Evolutionary conservation across 768 basidiomycete genomes (phyloP), one percentile per base, ranked within the genome.

Genomic region (Leucogyrophana mollusca): DNA sequence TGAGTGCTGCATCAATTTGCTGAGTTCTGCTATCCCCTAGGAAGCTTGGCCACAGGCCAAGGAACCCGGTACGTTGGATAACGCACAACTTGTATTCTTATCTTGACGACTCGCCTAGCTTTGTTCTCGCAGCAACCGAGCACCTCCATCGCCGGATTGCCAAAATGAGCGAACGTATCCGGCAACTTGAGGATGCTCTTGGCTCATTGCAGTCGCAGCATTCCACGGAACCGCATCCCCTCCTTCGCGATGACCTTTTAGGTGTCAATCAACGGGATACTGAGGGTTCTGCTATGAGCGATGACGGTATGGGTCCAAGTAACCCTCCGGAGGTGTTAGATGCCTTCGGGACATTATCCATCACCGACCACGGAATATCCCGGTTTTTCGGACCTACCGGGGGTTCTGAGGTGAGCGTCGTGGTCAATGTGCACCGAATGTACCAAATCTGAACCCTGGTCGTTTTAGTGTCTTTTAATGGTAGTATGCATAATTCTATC

Each of bases 1-100:
- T 13, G 27, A 30, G 6, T 30, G 18, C 2, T 21, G 16, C 17
- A 1, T 18, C 25, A 21, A 56, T 43, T 17, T 36, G 23, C 16
- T 22, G 8, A 4, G 16, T 21, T 16, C 37, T 18, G 5, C 36
- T 22, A 24, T 46, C 33, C 30, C 46, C 27, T 47, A 85, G 83
- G 84, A 18, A 85, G 82, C 56, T 69, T 88, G n/a, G 78, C 85
- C 0, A 87, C 86, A n/a, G 86, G 86, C 10, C 83, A 88, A 64
- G 85, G 85, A 49, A 86, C 85, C 45, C 76, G 87, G 84, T 80
- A 59, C 9, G 60, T 35, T 50, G 0, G 13, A 23, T 32, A 16
- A 32, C n/a, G 27, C 10, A 24, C 36, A 20, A 20, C 34, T 34
- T 45, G 45, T 44, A 34, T 36, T 43, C 22, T 39, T 8, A 20